Evolutionary conservation across 345 rosid species (phyloP).

Genomic region (Populus simonii): DNA sequence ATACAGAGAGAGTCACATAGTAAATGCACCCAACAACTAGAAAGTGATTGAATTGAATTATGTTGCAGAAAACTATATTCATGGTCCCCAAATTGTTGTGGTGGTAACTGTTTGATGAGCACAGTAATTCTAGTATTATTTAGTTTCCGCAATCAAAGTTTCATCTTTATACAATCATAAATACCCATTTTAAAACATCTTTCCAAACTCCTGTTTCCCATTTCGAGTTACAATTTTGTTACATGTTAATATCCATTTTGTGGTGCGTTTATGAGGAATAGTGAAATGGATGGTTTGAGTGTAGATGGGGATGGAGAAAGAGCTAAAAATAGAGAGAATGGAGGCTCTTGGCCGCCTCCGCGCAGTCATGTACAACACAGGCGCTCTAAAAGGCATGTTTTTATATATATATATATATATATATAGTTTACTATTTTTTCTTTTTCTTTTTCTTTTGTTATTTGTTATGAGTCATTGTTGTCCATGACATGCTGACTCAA

Average conservation of each 20-base stretch:
- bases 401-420: neutral
- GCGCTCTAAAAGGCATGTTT: conserved; percentile 75
- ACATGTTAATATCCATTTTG: neutral
- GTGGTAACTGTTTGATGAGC: conserved; percentile 18
- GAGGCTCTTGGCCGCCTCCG: conserved; percentile 28
- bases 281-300: conserved; percentile 42
- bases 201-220: neutral
- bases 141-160: conserved; percentile 26
- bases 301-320: conserved; percentile 26
- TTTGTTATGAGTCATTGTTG: neutral
- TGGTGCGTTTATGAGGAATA: conserved; percentile 16
- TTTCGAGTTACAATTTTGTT: no score
- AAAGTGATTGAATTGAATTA: conserved; percentile 50
- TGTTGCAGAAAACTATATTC: conserved; percentile 19
- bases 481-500: neutral
- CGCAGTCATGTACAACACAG: conserved; percentile 46
- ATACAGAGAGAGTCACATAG: conserved; percentile 23
- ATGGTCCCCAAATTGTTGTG: conserved; percentile 48
- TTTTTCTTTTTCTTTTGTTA: neutral
- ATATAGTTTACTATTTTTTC: neutral
- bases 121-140: neutral
- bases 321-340: conserved; percentile 27
- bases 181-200: conserved; percentile 9
- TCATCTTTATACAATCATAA: conserved; percentile 9
- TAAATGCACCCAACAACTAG: conserved; percentile 69